Evolutionary conservation across 176 grass and related monocot species (phyloP), one percentile per base, ranked within the genome.

Genomic region (Otatea glauca): DNA sequence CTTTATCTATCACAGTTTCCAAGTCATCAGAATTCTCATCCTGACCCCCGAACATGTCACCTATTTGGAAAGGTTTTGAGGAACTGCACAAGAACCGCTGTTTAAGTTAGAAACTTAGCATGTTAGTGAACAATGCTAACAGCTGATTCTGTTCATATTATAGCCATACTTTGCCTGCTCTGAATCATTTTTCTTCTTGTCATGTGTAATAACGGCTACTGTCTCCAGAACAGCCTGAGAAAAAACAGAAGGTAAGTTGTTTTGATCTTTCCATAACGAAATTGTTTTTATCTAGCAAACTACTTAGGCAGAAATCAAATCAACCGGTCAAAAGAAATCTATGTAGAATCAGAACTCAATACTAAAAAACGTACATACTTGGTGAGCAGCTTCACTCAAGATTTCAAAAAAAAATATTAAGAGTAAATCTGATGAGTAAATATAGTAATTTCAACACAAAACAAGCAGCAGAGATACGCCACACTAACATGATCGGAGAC

Each of bases 141-240:
- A 74, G 47, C 38, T 80, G 32, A 76, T 74, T 35, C 14, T 65
- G 43, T 67, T 92, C 15, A 59, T 35, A 79, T 75, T 81, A 12
- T 48, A 64, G 39, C 11, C 85, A 88, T 98, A 98, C 96, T 95
- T 94, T 75, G 83, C 39, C 47, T 92, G 76, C 27, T 89, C 80
- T 37, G 91, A 91, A 70, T 96, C 92, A 88, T 99, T 99, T 85
- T 96, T 97, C 86, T 97, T 99, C 86, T 96, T 96, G 83, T 99
- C 96, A 81, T 99, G 96, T 72, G 91, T 88, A 82, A 99, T 96
- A 79, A 99, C 92, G 76, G 96, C 96, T 86, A 96, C 93, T 6
- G 93, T 94, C 90, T 99, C 96, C 88, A 99, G 76, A 92, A 96
- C 88, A 86, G 93, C 93, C 96, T 99, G 89, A 55, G 81, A 72